Percentiles rank a stretch among this genome's conserved stretches.
These are phyloP conservation scores for Xylariaceae sp. DNA, from an alignment of 2,329 filamentous ascomycete species.

Conservation along the genomic window DNA sequence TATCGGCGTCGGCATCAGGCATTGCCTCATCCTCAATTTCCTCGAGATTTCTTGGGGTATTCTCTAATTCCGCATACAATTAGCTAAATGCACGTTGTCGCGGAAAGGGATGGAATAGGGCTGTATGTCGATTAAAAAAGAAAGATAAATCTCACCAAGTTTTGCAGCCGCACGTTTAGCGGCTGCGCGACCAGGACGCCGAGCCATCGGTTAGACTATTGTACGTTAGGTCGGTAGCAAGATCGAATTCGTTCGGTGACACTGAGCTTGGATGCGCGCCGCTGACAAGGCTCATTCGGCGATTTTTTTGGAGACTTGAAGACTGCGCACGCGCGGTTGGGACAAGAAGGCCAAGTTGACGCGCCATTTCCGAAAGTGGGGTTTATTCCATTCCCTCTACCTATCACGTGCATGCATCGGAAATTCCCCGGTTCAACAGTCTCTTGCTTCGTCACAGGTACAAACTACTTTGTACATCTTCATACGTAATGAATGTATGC, in stretches of 20 bases:
- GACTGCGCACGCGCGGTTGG: no score
- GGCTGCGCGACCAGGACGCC: conserved; percentile 47
- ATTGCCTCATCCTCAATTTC: conserved; percentile 55
- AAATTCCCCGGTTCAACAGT: not conserved
- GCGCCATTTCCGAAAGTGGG: not conserved
- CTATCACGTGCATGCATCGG: not conserved
- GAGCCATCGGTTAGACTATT: conserved; percentile 32
- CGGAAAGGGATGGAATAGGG: conserved; percentile 1
- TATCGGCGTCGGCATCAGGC: conserved; percentile 49
- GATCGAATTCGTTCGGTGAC: not conserved
- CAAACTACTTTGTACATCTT: no score
- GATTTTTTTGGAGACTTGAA: not conserved
- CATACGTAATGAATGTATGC: no score
- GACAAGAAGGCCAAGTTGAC: not conserved
- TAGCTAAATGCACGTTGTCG: not conserved
- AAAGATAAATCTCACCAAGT: conserved; percentile 40
- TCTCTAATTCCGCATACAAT: conserved; percentile 42
- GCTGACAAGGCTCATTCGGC: not conserved
- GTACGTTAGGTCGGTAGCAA: not conserved
- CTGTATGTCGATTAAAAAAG: not conserved
- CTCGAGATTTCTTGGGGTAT: conserved; percentile 52
- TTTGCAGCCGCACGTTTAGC: conserved; percentile 48
- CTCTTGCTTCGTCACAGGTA: no score
- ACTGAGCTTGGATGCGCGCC: not conserved
- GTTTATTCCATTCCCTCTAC: not conserved